Base-by-base conservation (phyloP, 306 rosid genomes). In the Inga oerstediana region DNA sequence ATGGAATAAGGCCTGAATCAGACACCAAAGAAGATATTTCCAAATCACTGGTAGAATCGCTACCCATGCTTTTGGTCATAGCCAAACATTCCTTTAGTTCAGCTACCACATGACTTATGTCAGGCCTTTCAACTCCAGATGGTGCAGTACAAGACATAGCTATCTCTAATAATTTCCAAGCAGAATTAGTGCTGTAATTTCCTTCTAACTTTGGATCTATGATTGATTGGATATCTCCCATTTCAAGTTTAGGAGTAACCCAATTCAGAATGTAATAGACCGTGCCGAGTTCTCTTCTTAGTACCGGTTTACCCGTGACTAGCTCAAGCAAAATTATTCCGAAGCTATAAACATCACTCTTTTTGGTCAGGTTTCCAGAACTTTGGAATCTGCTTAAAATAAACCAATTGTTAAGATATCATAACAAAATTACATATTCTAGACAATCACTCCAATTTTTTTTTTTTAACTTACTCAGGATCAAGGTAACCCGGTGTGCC, bases 401-500 rank as follows among this genome's bases (percentile, higher is more conserved):
- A 37, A 82, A 34, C 58, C 45, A 78, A 30, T 15, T 27, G 10
- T 37, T 58, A 37, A 32, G 43, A 27, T 44, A 2, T 2, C 17
- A 30, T 4, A 4, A 30, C 8, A 12, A 10, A 30, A 62, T 10
- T 62, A 24, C 3, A 7, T 24, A 19, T 56, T 56, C 2, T 56
- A 22, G 20, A 56, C 12, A 6, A 20, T 56, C 64, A 56, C 12
- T 10, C 48, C 48, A 44, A 44, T 43, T 43, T 10, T 43, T 8
- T 7, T 10, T 12, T 46, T 3, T 27, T 27, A 1, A 83, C 90
- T 87, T 86, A 89, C 94, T 86, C 84, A 4, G 88, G 92, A 77
- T 89, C 88, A 22, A 82, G 15, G 19, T 91, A 91, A 11, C 91
- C 92, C 0, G 46, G 66, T 70, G 89, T 88, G 3, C 92, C 87